Percentiles rank a stretch among this genome's conserved stretches.
Evolutionary conservation across 176 grass and related monocot genomes (phyloP).

Genomic region (Triticum aestivum): DNA sequence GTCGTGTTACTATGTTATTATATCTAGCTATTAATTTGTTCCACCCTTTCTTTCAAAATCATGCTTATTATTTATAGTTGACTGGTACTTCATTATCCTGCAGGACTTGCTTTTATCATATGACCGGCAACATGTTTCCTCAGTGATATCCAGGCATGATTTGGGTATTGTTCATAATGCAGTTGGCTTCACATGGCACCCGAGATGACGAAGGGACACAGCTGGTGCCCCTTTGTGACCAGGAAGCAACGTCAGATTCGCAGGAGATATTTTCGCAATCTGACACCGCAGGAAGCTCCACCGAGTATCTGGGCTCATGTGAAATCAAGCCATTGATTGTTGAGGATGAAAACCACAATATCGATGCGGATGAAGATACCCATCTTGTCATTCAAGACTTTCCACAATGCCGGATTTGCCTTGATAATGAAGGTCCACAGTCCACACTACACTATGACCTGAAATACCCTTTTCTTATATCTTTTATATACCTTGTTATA

Average conservation of each 20-base stretch:
- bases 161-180: slow-evolving; percentile 58
- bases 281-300: slow-evolving; percentile 10
- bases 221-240: slow-evolving; percentile 24
- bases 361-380: slow-evolving; percentile 50
- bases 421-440: slow-evolving; percentile 85
- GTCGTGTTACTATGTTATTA: background rate
- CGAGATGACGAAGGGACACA: slow-evolving; percentile 35
- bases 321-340: slow-evolving; percentile 57
- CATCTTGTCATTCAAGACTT: slow-evolving; percentile 62
- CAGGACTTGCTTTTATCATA: slow-evolving; percentile 44
- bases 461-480: background rate
- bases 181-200: slow-evolving; percentile 56
- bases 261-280: slow-evolving; percentile 36
- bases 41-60: background rate
- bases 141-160: slow-evolving; percentile 55
- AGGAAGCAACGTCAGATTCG: slow-evolving; percentile 29
- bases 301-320: slow-evolving; percentile 36
- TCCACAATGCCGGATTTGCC: slow-evolving; percentile 89
- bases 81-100: slow-evolving; percentile 1
- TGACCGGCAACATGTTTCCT: slow-evolving; percentile 16
- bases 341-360: slow-evolving; percentile 32
- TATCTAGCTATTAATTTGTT: background rate
- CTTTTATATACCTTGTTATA: slow-evolving; percentile 15
- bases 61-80: background rate
- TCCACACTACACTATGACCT: slow-evolving; percentile 29